Evolutionary conservation across 75 land plant species (phyloP).

Genomic region (Picea sitchensis): DNA sequence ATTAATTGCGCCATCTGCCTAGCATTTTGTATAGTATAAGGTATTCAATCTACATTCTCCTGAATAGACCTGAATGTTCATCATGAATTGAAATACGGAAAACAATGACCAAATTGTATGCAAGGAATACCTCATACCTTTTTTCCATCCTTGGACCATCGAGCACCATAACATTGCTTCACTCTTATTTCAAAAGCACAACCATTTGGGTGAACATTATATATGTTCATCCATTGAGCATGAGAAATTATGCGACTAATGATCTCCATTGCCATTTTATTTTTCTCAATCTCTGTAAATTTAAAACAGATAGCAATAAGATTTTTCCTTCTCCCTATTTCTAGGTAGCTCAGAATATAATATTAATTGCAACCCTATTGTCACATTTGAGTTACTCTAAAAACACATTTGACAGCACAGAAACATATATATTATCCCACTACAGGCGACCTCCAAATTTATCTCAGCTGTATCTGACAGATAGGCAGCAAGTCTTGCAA

Average conservation of each 20-base stretch:
- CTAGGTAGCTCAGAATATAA: too few relatives aligned
- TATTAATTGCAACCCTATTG: background rate
- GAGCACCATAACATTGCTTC: too few relatives aligned
- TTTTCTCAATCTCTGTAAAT: conserved; percentile 57
- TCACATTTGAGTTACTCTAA: background rate
- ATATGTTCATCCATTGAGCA: conserved; percentile 74
- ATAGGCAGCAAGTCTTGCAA: too few relatives aligned
- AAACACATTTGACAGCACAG: background rate
- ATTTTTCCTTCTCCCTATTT: background rate
- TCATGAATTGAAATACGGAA: background rate
- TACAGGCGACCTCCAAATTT: too few relatives aligned
- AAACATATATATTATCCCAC: background rate
- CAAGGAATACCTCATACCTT: conserved; percentile 39
- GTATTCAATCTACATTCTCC: background rate
- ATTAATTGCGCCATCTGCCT: too few relatives aligned
- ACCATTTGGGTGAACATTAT: conserved; percentile 20
- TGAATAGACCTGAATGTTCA: background rate
- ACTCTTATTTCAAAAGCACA: too few relatives aligned
- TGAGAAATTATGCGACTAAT: conserved; percentile 36
- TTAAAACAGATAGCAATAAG: background rate
- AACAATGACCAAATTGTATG: background rate
- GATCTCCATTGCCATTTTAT: conserved; percentile 46
- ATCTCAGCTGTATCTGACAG: too few relatives aligned
- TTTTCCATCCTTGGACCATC: conserved; percentile 66
- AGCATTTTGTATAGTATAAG: too few relatives aligned